Evolutionary conservation across 1,284 basidiomycete genomes (phyloP).

Genomic region (Trametes hirsuta): DNA sequence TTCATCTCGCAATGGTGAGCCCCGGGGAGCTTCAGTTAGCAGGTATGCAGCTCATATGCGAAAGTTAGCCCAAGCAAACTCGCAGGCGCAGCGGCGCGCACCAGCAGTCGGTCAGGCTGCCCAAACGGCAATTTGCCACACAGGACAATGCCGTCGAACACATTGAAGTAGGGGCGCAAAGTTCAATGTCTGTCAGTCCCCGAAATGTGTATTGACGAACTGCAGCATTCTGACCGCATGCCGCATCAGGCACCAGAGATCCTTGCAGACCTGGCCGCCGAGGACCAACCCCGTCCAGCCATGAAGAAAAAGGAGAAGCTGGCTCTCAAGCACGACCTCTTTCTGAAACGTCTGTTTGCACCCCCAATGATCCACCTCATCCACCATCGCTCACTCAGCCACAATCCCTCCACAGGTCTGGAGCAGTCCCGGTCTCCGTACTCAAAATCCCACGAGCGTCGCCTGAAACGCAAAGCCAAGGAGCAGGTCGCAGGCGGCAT

Average conservation of each 20-base stretch:
- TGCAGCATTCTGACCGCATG: neutral
- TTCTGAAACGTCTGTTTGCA: conserved; percentile 59
- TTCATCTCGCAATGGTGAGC: conserved; percentile 11
- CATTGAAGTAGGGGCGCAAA: conserved; percentile 46
- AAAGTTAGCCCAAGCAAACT: conserved; percentile 60
- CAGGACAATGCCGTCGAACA: conserved; percentile 52
- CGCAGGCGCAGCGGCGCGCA: conserved; percentile 51
- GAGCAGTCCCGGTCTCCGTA: conserved; percentile 58
- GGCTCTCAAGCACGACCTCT: conserved; percentile 65
- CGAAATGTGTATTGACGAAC: neutral
- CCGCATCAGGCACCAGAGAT: conserved; percentile 49
- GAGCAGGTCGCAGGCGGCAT: conserved; percentile 71
- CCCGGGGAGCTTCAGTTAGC: neutral
- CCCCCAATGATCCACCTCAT: neutral
- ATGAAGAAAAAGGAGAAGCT: conserved; percentile 74
- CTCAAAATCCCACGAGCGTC: conserved; percentile 75
- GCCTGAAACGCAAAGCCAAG: conserved; percentile 70
- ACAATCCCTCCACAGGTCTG: conserved; percentile 47
- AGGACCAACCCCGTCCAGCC: conserved; percentile 30
- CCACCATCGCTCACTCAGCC: neutral
- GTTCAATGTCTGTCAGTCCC: conserved; percentile 27
- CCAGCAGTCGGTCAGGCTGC: conserved; percentile 52
- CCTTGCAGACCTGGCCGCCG: conserved; percentile 37
- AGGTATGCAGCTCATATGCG: conserved; percentile 1
- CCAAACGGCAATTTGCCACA: conserved; percentile 49